Base-by-base conservation (phyloP, 257 asterid genomes). In the Solanum medicagineum region DNA sequence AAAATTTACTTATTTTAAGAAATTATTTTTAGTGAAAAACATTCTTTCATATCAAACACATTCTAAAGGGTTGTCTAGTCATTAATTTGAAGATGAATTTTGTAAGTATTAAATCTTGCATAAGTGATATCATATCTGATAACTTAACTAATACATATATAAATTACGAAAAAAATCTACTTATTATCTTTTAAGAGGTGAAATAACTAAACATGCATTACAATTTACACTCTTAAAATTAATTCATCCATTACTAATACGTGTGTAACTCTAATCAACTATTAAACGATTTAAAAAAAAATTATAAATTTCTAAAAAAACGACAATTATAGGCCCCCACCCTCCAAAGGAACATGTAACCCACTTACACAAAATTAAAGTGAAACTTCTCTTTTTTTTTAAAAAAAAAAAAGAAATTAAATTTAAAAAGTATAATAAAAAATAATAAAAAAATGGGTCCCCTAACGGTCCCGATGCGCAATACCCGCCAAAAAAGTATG, bases 401-500 rank as follows among this genome's bases (percentile, higher is more conserved):
- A n/a, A 9, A 59, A 20, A 59, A 26, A 3, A 15, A 57, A 24
- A 70, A 8, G 0, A 44, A 13, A 32, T 3, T 36, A 36, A 36
- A 36, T 36, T 36, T 4, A 36, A 36, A 36, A 36, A 36, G 6
- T 36, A 36, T 32, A 36, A 36, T 36, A 12, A 2, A 12, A 29
- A 6, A 32, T 32, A 32, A 32, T 29, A 0, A n/a, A 82, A 62
- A 62, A 56, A 75, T 3, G 81, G 81, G 47, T 1, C n/a, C 80
- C 45, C n/a, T 15, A 20, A 80, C 59, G 87, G 19, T 29, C 9
- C 59, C 71, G 1, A 24, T 8, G 45, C 57, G 44, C 44, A 81
- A 7, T 36, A 49, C 68, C 69, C 81, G 80, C 80, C 80, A 29
- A 54, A 83, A 83, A 53, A 29, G 69, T 22, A 13, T 42, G 70